phyloP scores from a whole-genome alignment of 2,329 filamentous ascomycete species.

The Colletotrichum australisinense region DNA sequence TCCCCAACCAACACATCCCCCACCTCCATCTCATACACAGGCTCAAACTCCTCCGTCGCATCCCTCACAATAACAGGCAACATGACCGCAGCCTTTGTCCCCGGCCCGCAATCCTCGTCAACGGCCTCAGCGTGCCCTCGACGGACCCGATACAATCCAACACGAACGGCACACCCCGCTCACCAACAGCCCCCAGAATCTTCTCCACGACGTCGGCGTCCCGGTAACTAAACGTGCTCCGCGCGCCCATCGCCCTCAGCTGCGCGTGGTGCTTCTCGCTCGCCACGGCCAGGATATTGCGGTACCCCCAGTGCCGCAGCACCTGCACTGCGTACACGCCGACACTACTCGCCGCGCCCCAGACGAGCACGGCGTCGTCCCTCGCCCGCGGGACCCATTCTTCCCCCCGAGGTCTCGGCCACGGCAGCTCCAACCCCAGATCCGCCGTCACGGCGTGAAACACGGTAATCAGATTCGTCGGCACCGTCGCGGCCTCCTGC shows the following conservation, averaged over 20 bases:
- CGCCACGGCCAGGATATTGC: constrained; percentile 59
- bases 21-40: constrained; percentile 67
- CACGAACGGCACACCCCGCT: constrained; percentile 54
- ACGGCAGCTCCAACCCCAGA: constrained; percentile 64
- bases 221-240: constrained; percentile 60
- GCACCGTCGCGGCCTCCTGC: constrained; percentile 62
- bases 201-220: constrained; percentile 48
- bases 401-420: constrained; percentile 58
- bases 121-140: constrained; percentile 56
- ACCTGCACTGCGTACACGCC: constrained; percentile 63
- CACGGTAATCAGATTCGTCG: constrained; percentile 69
- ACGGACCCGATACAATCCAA: constrained; percentile 68
- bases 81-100: constrained; percentile 66
- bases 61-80: constrained; percentile 69
- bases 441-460: constrained; percentile 65
- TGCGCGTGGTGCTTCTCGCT: constrained; percentile 57
- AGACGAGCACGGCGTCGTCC: constrained; percentile 57
- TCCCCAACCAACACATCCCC: constrained; percentile 40
- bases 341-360: constrained; percentile 65
- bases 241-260: constrained; percentile 56
- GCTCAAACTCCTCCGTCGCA: constrained; percentile 57
- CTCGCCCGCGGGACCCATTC: constrained; percentile 47
- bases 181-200: constrained; percentile 43
- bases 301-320: constrained; percentile 63
- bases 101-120: constrained; percentile 60